Evolutionary conservation across 768 basidiomycete species (phyloP).

Genomic region (Pisolithus microcarpus): DNA sequence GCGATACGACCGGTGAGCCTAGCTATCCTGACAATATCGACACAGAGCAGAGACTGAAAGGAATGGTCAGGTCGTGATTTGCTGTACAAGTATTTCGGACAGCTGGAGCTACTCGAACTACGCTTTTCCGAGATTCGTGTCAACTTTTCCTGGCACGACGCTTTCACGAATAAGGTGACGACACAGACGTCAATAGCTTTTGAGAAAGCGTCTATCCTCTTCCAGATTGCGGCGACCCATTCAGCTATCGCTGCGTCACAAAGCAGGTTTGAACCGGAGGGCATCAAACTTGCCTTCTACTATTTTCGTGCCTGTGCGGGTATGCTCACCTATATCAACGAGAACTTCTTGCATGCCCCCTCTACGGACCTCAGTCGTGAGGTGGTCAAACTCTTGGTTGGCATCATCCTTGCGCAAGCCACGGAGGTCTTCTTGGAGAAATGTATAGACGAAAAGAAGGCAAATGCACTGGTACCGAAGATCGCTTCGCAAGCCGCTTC

Average conservation of each 20-base stretch:
- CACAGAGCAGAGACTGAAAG: not conserved
- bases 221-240: slow-evolving; percentile 92
- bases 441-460: slow-evolving; percentile 88
- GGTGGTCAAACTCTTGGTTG: slow-evolving; percentile 87
- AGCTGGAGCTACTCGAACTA: slow-evolving; percentile 93
- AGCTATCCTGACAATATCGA: slow-evolving; percentile 11
- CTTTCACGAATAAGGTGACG: slow-evolving; percentile 89
- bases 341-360: slow-evolving; percentile 97
- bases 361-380: slow-evolving; percentile 92
- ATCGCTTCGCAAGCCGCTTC: slow-evolving; percentile 75
- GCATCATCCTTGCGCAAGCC: slow-evolving; percentile 86
- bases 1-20: slow-evolving; percentile 80
- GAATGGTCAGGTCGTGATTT: slow-evolving; percentile 67
- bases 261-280: slow-evolving; percentile 83
- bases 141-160: slow-evolving; percentile 95
- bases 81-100: slow-evolving; percentile 98
- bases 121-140: slow-evolving; percentile 96
- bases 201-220: slow-evolving; percentile 96
- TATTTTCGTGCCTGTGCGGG: slow-evolving; percentile 87
- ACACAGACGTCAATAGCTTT: slow-evolving; percentile 95
- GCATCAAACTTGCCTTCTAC: slow-evolving; percentile 87
- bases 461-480: slow-evolving; percentile 68
- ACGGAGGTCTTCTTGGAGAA: slow-evolving; percentile 97
- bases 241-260: slow-evolving; percentile 85
- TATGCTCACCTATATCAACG: slow-evolving; percentile 98